These are phyloP conservation scores for Arxiozyma heterogenica DNA, from an alignment of 1,139 yeast genomes.

Conservation along the genomic window DNA sequence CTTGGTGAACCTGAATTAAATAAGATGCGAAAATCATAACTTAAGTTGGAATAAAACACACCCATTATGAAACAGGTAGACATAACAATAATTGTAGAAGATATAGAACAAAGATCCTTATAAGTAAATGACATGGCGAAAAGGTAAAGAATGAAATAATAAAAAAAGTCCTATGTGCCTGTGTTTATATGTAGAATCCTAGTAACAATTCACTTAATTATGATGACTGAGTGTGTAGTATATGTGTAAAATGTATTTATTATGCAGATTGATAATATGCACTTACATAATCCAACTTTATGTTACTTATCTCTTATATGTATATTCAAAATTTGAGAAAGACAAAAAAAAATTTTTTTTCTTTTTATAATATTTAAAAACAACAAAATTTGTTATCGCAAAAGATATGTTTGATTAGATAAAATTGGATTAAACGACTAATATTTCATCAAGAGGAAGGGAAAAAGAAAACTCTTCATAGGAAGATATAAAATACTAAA, in stretches of 20 bases:
- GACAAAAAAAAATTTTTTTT: not conserved
- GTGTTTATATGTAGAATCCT: too few relatives aligned
- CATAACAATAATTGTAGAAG: constrained; percentile 24
- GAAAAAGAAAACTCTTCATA: constrained; percentile 15
- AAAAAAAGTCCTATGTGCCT: too few relatives aligned
- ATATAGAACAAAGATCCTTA: constrained; percentile 23
- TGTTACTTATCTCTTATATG: too few relatives aligned
- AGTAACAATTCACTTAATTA: too few relatives aligned
- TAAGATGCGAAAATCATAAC: constrained; percentile 73
- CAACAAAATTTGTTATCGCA: not conserved
- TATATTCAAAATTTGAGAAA: not conserved
- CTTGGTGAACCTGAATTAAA: constrained; percentile 46
- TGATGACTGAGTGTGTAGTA: too few relatives aligned
- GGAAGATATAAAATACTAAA: too few relatives aligned
- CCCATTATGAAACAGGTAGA: constrained; percentile 73
- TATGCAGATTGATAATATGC: too few relatives aligned
- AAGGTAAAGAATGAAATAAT: not conserved
- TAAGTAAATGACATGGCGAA: constrained; percentile 9
- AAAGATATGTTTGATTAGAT: not conserved
- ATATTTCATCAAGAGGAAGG: constrained; percentile 9
- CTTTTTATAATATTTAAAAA: not conserved
- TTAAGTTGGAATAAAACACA: constrained; percentile 64
- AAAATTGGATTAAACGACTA: not conserved
- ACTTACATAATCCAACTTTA: too few relatives aligned
- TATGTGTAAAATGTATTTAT: too few relatives aligned